Conservation (phyloP, 2,329 filamentous ascomycete species). For the Diplodia corticola region DNA sequence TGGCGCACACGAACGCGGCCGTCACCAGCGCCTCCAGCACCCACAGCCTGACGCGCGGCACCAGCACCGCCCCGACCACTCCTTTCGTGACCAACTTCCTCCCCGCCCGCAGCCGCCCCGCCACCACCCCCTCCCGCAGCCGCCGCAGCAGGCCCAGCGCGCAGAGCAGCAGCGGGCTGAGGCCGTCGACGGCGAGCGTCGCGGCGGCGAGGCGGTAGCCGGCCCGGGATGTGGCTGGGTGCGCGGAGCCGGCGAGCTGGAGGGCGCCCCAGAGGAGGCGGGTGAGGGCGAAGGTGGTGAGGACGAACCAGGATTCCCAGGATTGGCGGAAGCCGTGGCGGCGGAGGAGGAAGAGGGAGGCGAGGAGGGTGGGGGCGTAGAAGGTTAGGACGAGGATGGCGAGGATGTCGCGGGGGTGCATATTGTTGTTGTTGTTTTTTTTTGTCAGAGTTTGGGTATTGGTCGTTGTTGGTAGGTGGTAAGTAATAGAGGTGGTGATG, state of each 20-base stretch:
- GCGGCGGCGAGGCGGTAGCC: slow-evolving; percentile 7
- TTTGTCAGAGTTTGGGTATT: too few species aligned
- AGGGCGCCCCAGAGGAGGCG: background rate
- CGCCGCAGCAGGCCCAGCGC: background rate
- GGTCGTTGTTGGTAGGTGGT: background rate
- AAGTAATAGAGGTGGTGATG: background rate
- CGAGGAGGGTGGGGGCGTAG: background rate
- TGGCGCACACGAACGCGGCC: slow-evolving; percentile 4
- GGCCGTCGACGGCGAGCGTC: slow-evolving; percentile 7
- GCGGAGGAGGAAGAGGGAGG: background rate
- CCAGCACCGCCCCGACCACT: background rate
- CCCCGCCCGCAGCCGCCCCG: background rate
- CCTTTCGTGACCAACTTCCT: too few species aligned
- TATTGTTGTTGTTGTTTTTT: background rate
- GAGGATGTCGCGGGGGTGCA: background rate
- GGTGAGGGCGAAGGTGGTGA: background rate
- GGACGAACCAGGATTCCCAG: background rate
- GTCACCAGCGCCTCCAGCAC: background rate
- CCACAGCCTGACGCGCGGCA: background rate
- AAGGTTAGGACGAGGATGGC: background rate
- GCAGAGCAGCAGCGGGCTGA: background rate
- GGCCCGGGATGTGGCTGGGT: background rate
- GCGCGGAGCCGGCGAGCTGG: background rate
- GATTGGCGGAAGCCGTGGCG: background rate
- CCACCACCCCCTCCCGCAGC: background rate